A percentile compares a stretch with the other conserved stretches of the same genome.
Evolutionary conservation across 2,329 filamentous ascomycete genomes (phyloP).

Genomic region (Gremmenia infestans): DNA sequence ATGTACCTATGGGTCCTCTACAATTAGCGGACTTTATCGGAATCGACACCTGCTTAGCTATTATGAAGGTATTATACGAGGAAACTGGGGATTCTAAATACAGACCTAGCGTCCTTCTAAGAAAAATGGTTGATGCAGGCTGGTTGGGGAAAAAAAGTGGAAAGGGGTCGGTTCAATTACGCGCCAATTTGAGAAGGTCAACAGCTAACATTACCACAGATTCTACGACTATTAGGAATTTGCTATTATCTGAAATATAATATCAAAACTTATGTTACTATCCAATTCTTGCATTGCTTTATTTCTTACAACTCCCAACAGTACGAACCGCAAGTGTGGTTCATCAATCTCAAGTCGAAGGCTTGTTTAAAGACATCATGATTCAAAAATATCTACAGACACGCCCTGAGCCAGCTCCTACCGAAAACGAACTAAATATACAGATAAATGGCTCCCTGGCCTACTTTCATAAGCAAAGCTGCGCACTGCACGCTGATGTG

Average conservation of each 20-base stretch:
- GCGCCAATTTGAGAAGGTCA: not conserved
- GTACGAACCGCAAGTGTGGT: not conserved
- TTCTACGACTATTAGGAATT: conserved; percentile 31
- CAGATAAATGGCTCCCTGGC: conserved; percentile 3
- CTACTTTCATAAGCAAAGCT: not conserved
- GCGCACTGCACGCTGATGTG: not conserved
- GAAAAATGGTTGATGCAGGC: conserved; percentile 96
- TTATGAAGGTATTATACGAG: conserved; percentile 90
- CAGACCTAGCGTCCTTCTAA: conserved; percentile 76
- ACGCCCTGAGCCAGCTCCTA: conserved; percentile 15
- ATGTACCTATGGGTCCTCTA: conserved; percentile 95
- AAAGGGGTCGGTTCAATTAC: conserved; percentile 54
- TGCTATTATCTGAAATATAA: not conserved
- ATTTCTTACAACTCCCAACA: not conserved
- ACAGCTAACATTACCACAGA: conserved; percentile 20
- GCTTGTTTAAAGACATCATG: conserved; percentile 11
- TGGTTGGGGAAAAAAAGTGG: conserved; percentile 98
- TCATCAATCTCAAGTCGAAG: not conserved
- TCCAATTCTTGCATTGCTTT: not conserved
- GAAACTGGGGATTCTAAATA: conserved; percentile 97
- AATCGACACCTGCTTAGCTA: conserved; percentile 89
- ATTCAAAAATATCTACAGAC: conserved; percentile 21
- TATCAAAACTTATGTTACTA: not conserved
- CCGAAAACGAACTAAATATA: conserved; percentile 16
- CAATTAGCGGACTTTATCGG: conserved; percentile 96